Conservation (phyloP, 257 asterid genomes). For the Leptodermis oblonga region DNA sequence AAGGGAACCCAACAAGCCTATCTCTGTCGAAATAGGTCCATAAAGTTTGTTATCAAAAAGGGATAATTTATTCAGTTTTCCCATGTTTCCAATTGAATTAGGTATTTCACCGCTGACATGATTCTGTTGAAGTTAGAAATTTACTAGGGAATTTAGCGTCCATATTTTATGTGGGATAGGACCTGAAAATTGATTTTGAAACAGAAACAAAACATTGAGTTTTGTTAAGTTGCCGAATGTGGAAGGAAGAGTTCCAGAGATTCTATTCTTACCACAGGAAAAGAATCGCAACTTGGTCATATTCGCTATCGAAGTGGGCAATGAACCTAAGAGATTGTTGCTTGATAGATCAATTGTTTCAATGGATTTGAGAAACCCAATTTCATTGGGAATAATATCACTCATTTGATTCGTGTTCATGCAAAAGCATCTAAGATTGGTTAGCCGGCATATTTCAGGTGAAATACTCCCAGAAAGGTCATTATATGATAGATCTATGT, state of each 20-base stretch:
- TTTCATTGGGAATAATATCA: conserved; percentile 3
- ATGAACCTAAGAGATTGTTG: conserved; percentile 11
- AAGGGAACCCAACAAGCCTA: conserved; percentile 15
- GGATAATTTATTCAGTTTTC: neutral
- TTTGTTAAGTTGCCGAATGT: conserved; percentile 11
- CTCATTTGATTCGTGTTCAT: neutral
- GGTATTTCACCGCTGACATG: conserved; percentile 4
- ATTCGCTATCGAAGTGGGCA: conserved; percentile 8
- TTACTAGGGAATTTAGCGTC: too few species aligned
- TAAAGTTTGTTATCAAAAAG: neutral
- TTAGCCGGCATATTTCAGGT: conserved; percentile 14
- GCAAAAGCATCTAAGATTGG: conserved; percentile 6
- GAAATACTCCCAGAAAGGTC: conserved; percentile 17
- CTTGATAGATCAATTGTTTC: neutral
- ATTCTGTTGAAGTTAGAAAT: neutral
- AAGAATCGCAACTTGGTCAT: conserved; percentile 9
- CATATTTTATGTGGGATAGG: too few species aligned
- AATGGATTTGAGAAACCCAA: neutral
- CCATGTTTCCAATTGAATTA: conserved; percentile 6
- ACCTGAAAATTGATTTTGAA: too few species aligned
- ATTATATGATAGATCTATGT: neutral
- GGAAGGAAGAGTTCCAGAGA: neutral
- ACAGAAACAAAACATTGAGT: too few species aligned
- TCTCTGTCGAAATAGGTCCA: conserved; percentile 14
- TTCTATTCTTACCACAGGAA: neutral